These are phyloP conservation scores for Lathyrus aphaca DNA, from an alignment of 306 rosid species.

Conservation along the genomic window DNA sequence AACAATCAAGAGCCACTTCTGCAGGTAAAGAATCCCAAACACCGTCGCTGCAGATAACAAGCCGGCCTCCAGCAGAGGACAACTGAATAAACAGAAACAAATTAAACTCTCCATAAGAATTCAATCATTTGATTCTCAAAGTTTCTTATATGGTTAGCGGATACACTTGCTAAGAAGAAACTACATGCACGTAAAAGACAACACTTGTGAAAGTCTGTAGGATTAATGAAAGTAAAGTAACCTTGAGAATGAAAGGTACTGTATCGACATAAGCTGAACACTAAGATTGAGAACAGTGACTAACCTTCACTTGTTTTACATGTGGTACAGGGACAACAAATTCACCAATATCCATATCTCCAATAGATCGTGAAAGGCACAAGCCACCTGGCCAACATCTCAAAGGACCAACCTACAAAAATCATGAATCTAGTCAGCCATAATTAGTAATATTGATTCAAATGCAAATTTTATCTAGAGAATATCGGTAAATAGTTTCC, in stretches of 20 bases:
- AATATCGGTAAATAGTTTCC: conserved; percentile 11
- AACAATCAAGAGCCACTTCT: conserved; percentile 79
- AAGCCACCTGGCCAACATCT: conserved; percentile 99
- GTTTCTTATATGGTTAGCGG: conserved; percentile 16
- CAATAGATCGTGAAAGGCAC: conserved; percentile 96
- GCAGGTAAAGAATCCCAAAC: conserved; percentile 96
- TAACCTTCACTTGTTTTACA: conserved; percentile 98
- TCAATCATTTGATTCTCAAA: conserved; percentile 30
- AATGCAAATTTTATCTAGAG: conserved; percentile 21
- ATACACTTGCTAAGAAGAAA: conserved; percentile 30
- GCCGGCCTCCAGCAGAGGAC: conserved; percentile 91
- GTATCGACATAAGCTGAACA: conserved; percentile 17
- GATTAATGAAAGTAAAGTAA: conserved; percentile 11
- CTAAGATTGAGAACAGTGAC: conserved; percentile 46
- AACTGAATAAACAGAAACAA: conserved; percentile 57
- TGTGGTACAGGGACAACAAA: conserved; percentile 94
- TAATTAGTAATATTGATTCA: neutral
- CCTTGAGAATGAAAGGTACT: conserved; percentile 28
- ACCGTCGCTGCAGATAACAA: conserved; percentile 94
- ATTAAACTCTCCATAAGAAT: conserved; percentile 31
- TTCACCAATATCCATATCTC: conserved; percentile 97
- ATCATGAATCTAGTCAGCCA: conserved; percentile 32
- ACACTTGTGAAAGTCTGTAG: conserved; percentile 16
- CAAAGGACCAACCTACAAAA: conserved; percentile 85
- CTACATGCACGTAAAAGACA: conserved; percentile 5